These are phyloP conservation scores for Citrus hindsii DNA, from an alignment of 345 rosid species.

Conservation along the genomic window DNA sequence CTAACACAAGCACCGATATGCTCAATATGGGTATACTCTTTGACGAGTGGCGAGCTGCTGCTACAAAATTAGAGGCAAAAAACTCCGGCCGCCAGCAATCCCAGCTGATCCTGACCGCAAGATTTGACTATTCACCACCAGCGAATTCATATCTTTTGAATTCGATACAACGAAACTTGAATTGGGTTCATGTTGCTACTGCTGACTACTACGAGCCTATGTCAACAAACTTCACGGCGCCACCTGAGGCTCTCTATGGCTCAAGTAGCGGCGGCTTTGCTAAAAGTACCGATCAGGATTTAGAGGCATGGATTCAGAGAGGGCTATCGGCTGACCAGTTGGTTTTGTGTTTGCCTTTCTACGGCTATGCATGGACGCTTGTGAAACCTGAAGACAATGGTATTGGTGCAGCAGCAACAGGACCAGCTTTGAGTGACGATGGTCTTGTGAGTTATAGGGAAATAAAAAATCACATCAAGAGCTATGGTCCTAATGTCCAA, in stretches of 20 bases:
- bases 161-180: constrained; percentile 15
- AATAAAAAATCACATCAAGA: constrained; percentile 16
- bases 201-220: constrained; percentile 18
- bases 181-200: constrained; percentile 23
- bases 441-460: constrained; percentile 25
- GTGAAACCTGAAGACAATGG: background rate
- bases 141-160: constrained; percentile 13
- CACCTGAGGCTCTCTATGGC: constrained; percentile 23
- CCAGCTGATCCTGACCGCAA: constrained; percentile 14
- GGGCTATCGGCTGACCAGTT: constrained; percentile 12
- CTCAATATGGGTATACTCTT: background rate
- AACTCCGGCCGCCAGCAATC: background rate
- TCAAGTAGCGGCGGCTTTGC: background rate
- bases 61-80: background rate
- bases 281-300: constrained; percentile 10
- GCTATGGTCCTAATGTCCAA: constrained; percentile 9
- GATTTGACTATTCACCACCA: background rate
- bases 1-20: background rate
- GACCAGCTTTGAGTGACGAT: background rate
- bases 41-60: background rate
- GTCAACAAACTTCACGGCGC: background rate
- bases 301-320: background rate
- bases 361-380: constrained; percentile 1
- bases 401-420: constrained; percentile 20
- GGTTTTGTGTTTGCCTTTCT: constrained; percentile 24